A percentile compares a stretch with the other conserved stretches of the same genome.
Evolutionary conservation across 371 early-diverging fungal species (phyloP).

Genomic region (Catenaria anguillulae): DNA sequence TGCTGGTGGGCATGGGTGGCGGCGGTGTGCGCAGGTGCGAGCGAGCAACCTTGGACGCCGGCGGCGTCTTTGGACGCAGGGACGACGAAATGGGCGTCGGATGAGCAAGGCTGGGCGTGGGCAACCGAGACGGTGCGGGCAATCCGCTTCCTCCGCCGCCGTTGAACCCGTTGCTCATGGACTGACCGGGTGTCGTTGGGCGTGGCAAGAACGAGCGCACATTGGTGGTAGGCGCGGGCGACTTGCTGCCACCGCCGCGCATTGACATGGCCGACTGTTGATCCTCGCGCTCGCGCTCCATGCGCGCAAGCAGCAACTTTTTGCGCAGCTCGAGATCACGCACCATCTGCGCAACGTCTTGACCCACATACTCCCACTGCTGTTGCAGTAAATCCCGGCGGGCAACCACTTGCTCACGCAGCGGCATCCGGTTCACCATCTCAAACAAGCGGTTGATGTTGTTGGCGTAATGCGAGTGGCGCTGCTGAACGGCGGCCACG

Average conservation of each 20-base stretch:
- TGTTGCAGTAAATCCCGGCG: neutral
- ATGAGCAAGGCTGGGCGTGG: neutral
- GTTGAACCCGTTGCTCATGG: neutral
- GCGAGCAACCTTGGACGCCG: neutral
- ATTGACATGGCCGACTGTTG: neutral
- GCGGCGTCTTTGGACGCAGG: neutral
- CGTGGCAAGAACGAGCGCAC: neutral
- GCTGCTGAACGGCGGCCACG: neutral
- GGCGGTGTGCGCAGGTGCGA: neutral
- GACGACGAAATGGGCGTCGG: neutral
- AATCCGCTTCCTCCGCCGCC: neutral
- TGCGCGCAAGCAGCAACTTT: constrained; percentile 1
- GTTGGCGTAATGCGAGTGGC: neutral
- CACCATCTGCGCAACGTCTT: neutral
- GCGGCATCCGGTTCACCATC: neutral
- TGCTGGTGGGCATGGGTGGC: neutral
- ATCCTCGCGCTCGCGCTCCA: constrained; percentile 4
- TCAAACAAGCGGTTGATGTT: neutral
- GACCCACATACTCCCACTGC: neutral
- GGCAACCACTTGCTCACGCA: constrained; percentile 1
- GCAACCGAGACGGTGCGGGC: neutral
- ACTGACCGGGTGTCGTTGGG: neutral
- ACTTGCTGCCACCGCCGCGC: neutral
- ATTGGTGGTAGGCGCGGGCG: neutral
- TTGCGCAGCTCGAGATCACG: constrained; percentile 1